Evolutionary conservation across 1,284 basidiomycete genomes (phyloP).

Genomic region (Cryptococcus depauperatus): DNA sequence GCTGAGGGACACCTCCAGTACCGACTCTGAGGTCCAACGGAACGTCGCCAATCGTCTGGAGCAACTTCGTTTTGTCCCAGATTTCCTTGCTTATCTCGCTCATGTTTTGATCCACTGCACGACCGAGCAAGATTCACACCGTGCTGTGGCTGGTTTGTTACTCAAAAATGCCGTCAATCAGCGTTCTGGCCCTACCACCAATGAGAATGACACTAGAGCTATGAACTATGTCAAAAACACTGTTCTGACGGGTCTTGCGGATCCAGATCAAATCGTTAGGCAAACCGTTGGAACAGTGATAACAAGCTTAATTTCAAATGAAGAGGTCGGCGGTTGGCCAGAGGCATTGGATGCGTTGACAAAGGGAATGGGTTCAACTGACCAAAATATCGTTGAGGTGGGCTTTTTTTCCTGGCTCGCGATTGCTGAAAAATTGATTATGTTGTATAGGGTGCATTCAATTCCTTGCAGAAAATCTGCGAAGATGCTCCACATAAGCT

Average conservation of each 20-base stretch:
- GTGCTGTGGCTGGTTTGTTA: slow-evolving; percentile 90
- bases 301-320: slow-evolving; percentile 71
- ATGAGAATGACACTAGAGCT: slow-evolving; percentile 43
- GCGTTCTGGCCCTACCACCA: slow-evolving; percentile 19
- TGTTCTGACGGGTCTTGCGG: slow-evolving; percentile 71
- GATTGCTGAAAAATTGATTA: no score
- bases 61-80: slow-evolving; percentile 75
- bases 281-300: slow-evolving; percentile 87
- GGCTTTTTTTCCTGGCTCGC: slow-evolving; percentile 36
- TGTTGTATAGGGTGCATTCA: slow-evolving; percentile 71
- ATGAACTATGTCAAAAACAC: slow-evolving; percentile 72
- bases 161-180: slow-evolving; percentile 77
- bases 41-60: slow-evolving; percentile 67
- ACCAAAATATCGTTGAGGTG: slow-evolving; percentile 74
- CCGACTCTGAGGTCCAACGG: slow-evolving; percentile 43
- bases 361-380: slow-evolving; percentile 62
- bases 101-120: slow-evolving; percentile 68
- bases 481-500: slow-evolving; percentile 95
- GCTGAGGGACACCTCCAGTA: slow-evolving; percentile 45
- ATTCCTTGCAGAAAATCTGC: slow-evolving; percentile 88
- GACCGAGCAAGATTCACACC: slow-evolving; percentile 74
- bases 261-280: slow-evolving; percentile 72
- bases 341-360: slow-evolving; percentile 80
- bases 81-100: slow-evolving; percentile 93
- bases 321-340: slow-evolving; percentile 85